These are phyloP conservation scores for Fusarium sp. DNA, from an alignment of 2,329 filamentous ascomycete species.

Conservation along the genomic window DNA sequence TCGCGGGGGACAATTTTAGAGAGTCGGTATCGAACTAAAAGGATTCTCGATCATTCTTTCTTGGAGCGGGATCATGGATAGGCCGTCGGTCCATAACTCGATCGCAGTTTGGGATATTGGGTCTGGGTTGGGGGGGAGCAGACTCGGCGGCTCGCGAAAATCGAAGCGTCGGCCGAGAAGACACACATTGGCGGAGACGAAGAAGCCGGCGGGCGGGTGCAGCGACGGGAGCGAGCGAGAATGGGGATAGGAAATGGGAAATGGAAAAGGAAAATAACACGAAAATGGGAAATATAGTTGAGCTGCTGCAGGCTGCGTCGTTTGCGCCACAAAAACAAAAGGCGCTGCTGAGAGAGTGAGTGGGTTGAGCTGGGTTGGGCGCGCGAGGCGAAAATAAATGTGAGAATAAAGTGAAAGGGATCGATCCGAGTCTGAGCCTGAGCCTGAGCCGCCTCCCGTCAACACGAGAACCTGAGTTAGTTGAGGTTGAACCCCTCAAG, in stretches of 20 bases:
- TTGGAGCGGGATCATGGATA: conserved; percentile 44
- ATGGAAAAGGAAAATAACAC: background rate
- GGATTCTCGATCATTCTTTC: conserved; percentile 52
- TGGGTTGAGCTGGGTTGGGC: background rate
- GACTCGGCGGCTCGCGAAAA: conserved; percentile 53
- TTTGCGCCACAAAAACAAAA: conserved; percentile 27
- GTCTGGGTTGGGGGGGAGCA: conserved; percentile 40
- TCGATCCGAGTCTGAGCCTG: background rate
- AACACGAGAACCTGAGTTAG: background rate
- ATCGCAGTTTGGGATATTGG: conserved; percentile 40
- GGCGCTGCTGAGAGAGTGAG: conserved; percentile 12
- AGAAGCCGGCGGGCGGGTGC: background rate
- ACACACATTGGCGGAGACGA: conserved; percentile 52
- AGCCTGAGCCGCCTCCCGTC: conserved; percentile 8
- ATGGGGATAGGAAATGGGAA: background rate
- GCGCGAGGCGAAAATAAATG: background rate
- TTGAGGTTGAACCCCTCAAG: conserved; percentile 3
- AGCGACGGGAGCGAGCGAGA: background rate
- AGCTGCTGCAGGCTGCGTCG: conserved; percentile 14
- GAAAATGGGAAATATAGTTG: conserved; percentile 11
- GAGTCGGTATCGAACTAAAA: conserved; percentile 41
- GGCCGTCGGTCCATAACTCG: conserved; percentile 51
- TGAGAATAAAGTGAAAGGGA: background rate
- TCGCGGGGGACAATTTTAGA: conserved; percentile 33
- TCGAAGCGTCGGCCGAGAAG: conserved; percentile 50